Evolutionary conservation across 768 basidiomycete species (phyloP), one percentile per base, ranked within the genome.

Genomic region (Dacryopinax spathularia): DNA sequence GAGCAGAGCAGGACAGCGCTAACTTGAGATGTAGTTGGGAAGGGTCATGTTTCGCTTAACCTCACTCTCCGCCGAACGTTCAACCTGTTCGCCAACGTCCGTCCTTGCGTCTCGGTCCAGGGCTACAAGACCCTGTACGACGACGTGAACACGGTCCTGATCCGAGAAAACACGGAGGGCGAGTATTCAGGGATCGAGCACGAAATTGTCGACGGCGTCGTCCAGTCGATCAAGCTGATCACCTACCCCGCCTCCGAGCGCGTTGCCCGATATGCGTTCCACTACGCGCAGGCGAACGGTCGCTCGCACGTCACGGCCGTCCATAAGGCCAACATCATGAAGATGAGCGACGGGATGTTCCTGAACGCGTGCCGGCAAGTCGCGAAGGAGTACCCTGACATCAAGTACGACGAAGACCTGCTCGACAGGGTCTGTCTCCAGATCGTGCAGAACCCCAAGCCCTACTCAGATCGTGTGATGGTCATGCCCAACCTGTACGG

Each of bases 311-410:
- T 99, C 66, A 98, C 95, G 27, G 96, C 96, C 39, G 96, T 99
- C 29, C 96, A 99, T 81, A 99, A 99, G 78, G 96, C 96, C 25
- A 96, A 95, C 73, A 97, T 99, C 80, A 98, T 98, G 95, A 97
- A 97, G 86, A 92, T 98, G 89, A 98, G 95, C 20, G 96, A 99
- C 74, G 96, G 96, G 66, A 96, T 98, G 93, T 99, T 99, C 82
- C 79, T 99, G 75, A 88, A 91, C 37, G 96, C 96, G 25, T 98
- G 96, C 76, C 87, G 96, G 63, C 87, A 91, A 69, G 91, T 99
- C 37, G 87, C 95, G 4, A 93, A 95, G 73, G 93, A 91, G 63
- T 99, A 87, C 82, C 96, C 96, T 20, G 84, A 87, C 65, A 83
- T 99, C 70, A 79, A 82, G 39, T 99, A 98, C 73, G 93, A 97